Evolutionary conservation across 1,284 basidiomycete genomes (phyloP).

Genomic region (Naganishia sp.): DNA sequence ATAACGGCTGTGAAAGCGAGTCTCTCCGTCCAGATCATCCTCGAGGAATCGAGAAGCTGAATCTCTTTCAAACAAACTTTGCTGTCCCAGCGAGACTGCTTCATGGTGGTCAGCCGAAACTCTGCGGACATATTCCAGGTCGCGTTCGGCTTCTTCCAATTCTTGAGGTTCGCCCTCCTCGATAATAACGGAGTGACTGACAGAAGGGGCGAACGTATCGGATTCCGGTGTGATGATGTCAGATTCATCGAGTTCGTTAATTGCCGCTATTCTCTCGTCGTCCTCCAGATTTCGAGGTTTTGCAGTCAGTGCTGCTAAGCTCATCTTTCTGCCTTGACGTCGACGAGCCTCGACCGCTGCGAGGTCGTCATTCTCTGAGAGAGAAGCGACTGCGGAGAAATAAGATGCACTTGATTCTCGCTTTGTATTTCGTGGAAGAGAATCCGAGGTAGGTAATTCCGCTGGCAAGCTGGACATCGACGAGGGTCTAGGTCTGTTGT

Average conservation of each 20-base stretch:
- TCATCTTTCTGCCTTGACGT: conserved; percentile 44
- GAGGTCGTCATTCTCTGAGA: conserved; percentile 37
- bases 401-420: conserved; percentile 30
- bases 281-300: background rate
- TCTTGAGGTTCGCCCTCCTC: conserved; percentile 16
- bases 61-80: conserved; percentile 34
- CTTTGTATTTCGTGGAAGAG: conserved; percentile 8
- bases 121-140: conserved; percentile 28
- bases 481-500: conserved; percentile 21
- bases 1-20: conserved; percentile 26
- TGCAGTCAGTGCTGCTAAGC: conserved; percentile 42
- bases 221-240: background rate
- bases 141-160: conserved; percentile 25
- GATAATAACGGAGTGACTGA: background rate
- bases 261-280: background rate
- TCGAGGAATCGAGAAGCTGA: conserved; percentile 35
- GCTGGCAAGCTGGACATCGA: conserved; percentile 28
- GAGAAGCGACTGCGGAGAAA: conserved; percentile 31
- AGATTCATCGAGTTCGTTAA: conserved; percentile 8
- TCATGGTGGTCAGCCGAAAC: conserved; percentile 15
- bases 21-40: conserved; percentile 22
- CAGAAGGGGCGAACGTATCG: conserved; percentile 21
- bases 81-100: background rate
- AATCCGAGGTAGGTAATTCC: background rate
- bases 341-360: conserved; percentile 40